Percentiles rank a stretch among this genome's conserved stretches.
Evolutionary conservation across 2,329 filamentous ascomycete genomes (phyloP).

Genomic region (Penicillium decumbens): DNA sequence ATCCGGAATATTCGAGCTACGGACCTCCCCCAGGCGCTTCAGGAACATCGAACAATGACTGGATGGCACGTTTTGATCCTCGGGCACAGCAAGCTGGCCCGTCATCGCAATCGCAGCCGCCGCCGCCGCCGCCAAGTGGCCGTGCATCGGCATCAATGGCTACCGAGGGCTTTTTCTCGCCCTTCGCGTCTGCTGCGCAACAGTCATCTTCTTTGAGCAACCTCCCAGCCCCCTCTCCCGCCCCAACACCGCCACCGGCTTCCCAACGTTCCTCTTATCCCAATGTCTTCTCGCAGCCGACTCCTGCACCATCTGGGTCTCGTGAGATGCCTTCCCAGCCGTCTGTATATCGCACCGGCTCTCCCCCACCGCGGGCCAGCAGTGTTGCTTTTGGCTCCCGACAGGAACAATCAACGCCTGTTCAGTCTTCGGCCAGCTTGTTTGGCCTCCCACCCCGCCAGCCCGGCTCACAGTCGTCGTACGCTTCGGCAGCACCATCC

Average conservation of each 20-base stretch:
- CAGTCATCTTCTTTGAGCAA: constrained; percentile 23
- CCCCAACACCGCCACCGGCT: constrained; percentile 31
- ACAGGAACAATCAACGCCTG: constrained; percentile 29
- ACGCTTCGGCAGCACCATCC: constrained; percentile 24
- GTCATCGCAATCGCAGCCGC: constrained; percentile 22
- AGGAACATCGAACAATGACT: constrained; percentile 34
- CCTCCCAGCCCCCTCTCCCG: constrained; percentile 32
- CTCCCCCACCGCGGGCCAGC: constrained; percentile 30
- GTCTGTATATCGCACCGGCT: constrained; percentile 22
- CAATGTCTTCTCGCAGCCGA: constrained; percentile 28
- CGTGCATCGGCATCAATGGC: constrained; percentile 16
- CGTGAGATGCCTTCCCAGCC: constrained; percentile 31
- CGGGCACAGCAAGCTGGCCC: constrained; percentile 30
- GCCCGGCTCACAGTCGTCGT: constrained; percentile 23
- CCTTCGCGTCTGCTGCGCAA: constrained; percentile 27
- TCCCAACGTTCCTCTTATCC: constrained; percentile 31
- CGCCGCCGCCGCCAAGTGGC: constrained; percentile 19
- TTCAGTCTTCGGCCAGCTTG: constrained; percentile 28
- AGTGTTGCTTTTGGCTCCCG: constrained; percentile 31
- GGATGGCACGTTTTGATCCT: constrained; percentile 43
- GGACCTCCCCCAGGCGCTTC: constrained; percentile 24
- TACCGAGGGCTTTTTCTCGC: constrained; percentile 22
- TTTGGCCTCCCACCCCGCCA: constrained; percentile 31
- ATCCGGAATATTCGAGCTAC: constrained; percentile 34
- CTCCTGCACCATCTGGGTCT: constrained; percentile 24